phyloP scores from a whole-genome alignment of 345 rosid genomes.

The Boechera retrofracta region DNA sequence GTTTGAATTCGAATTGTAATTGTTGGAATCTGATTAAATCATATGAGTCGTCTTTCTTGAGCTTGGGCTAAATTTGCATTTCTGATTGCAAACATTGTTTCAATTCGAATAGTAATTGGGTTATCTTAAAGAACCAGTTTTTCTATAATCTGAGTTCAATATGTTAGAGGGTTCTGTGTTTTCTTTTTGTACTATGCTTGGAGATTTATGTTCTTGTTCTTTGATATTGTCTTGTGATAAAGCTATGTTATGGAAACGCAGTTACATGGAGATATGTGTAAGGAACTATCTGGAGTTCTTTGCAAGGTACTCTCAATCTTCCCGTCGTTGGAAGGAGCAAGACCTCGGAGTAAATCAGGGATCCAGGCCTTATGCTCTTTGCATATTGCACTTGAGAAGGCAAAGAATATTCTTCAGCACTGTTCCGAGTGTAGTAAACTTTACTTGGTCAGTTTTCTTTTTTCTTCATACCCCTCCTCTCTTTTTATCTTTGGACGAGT shows the following conservation, averaged over 20 bases:
- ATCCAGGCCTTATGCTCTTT: slow-evolving; percentile 92
- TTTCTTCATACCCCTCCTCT: neutral
- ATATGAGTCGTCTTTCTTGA: neutral
- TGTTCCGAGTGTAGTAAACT: slow-evolving; percentile 94
- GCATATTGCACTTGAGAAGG: slow-evolving; percentile 91
- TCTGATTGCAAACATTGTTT: neutral
- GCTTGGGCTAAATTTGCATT: neutral
- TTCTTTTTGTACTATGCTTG: neutral
- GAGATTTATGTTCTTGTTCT: slow-evolving; percentile 1
- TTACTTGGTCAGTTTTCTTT: slow-evolving; percentile 68
- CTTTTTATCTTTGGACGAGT: slow-evolving; percentile 23
- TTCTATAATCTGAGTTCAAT: neutral
- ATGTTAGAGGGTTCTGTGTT: neutral
- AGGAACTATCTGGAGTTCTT: slow-evolving; percentile 66
- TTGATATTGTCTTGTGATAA: slow-evolving; percentile 9
- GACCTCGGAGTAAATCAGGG: slow-evolving; percentile 97
- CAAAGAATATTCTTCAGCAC: slow-evolving; percentile 85
- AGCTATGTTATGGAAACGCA: slow-evolving; percentile 45
- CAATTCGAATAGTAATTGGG: slow-evolving; percentile 1
- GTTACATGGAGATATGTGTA: slow-evolving; percentile 97
- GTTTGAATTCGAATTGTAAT: neutral
- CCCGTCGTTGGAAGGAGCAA: slow-evolving; percentile 94
- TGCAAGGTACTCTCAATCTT: slow-evolving; percentile 77
- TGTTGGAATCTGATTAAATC: slow-evolving; percentile 5
- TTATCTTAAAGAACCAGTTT: neutral